Base-by-base conservation (phyloP, 495 filamentous ascomycete genomes). In the Bacidia gigantensis region DNA sequence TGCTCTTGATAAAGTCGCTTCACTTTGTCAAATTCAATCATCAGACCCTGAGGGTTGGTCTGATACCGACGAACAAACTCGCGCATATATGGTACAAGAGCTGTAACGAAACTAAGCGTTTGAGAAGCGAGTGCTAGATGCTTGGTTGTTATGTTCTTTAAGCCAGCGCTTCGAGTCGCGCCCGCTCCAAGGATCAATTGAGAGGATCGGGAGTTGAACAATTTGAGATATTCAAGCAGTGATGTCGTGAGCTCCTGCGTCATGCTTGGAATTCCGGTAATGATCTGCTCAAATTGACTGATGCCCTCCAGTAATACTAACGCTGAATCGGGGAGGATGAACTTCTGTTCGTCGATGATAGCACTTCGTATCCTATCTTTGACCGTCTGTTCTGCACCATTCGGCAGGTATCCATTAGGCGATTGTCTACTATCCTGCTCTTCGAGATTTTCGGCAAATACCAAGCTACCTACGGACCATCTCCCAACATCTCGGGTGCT, bases 101-200 rank as follows among this genome's bases (percentile, higher is more conserved):
- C 80, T 23, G 85, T 83, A 38, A 97, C 81, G 60, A 99, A 95
- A 50, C 84, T 83, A 22, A 96, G 66, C 0, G 89, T 83, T 65
- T 96, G 93, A 1, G 85, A 89, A 9, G 93, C 89, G 24, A 97
- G 77, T 0, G 92, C 90, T 5, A 99, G 79, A 68, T 99, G 89
- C 59, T 89, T 92, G 0, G 92, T 93, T 1, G 87, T 96, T 60
- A 99, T 99, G 57, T 95, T 94, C 62, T 88, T 95, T 10, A 99
- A 69, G 0, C 92, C 92, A 3, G 89, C 93, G n/a, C 81, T 89
- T 23, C 78, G 72, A 1, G 87, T 96, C 1, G 92, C 92, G 1
- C 92, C 92, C 10, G 92, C 93, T 7, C 90, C 93, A 7, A 97
- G 81, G 55, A 99, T 95, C 47, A 97, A 77, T 58, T 99, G 92